phyloP scores from a whole-genome alignment of 257 asterid species.

The Nicotiana otophora region DNA sequence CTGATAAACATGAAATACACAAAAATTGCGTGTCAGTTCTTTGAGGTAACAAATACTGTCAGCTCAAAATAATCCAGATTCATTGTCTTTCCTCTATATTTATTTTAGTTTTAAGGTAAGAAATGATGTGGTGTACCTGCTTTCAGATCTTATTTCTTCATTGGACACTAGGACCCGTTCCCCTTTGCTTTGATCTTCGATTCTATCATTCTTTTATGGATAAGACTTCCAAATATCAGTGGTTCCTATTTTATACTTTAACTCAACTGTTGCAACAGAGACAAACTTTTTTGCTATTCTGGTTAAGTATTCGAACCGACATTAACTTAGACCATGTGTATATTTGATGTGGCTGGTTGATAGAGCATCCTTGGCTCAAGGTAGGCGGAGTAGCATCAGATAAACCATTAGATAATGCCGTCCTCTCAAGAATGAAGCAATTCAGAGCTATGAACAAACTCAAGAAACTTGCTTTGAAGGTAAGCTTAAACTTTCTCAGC shows the following conservation, averaged over 20 bases:
- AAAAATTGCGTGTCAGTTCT: not conserved
- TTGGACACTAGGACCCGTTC: not conserved
- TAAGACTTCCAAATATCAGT: not conserved
- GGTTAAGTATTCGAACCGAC: not conserved
- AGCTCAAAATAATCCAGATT: not conserved
- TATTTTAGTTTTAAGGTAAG: not conserved
- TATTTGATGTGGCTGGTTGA: slow-evolving; percentile 4
- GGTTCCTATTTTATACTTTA: not conserved
- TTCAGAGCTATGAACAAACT: slow-evolving; percentile 92
- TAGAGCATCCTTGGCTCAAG: slow-evolving; percentile 88
- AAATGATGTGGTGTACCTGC: not conserved
- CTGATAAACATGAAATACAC: not conserved
- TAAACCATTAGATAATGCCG: slow-evolving; percentile 75
- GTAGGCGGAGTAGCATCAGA: slow-evolving; percentile 80
- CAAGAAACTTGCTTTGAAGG: slow-evolving; percentile 80
- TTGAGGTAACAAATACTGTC: not conserved
- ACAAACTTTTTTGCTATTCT: not conserved
- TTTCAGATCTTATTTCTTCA: not conserved
- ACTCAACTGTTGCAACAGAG: not conserved
- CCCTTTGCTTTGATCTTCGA: not conserved
- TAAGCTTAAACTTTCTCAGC: slow-evolving; percentile 4
- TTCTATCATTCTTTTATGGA: not conserved
- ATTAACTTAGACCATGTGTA: not conserved
- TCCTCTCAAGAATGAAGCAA: slow-evolving; percentile 81
- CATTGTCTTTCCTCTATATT: not conserved